phyloP scores from a whole-genome alignment of 371 early-diverging fungal genomes.

The Mucor piriformis region DNA sequence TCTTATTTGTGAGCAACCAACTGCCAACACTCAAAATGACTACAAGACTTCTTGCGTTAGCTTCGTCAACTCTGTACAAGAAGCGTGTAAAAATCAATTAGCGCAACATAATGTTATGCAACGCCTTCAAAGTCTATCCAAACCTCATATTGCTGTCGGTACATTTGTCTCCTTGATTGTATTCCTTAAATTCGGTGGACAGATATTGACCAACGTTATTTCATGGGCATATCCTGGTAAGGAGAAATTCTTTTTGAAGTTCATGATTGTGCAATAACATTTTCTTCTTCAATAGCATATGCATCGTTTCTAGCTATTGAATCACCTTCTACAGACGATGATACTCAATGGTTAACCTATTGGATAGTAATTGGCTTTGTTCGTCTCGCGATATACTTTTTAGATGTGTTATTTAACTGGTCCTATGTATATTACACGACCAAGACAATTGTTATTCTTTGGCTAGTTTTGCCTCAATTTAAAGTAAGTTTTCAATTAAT shows the following conservation, averaged over 20 bases:
- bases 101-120: conserved; percentile 68
- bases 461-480: conserved; percentile 81
- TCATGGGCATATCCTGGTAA: conserved; percentile 88
- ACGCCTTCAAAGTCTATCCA: conserved; percentile 76
- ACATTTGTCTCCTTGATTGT: conserved; percentile 69
- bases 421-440: conserved; percentile 92
- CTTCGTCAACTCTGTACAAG: conserved; percentile 56
- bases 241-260: neutral
- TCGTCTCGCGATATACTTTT: conserved; percentile 85
- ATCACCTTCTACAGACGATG: conserved; percentile 74
- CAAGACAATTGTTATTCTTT: conserved; percentile 87
- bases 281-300: conserved; percentile 72
- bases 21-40: no score
- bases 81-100: conserved; percentile 65
- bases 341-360: conserved; percentile 88
- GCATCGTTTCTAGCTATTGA: conserved; percentile 93
- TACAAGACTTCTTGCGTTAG: no score
- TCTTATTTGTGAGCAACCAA: no score
- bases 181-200: conserved; percentile 87
- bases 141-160: conserved; percentile 77
- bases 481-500: conserved; percentile 52
- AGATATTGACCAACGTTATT: conserved; percentile 79
- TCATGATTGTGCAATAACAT: no score
- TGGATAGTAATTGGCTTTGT: conserved; percentile 88
- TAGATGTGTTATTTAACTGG: conserved; percentile 85